Base-by-base conservation (phyloP, 2,329 filamentous ascomycete genomes). In the Verticillium alfalfae region DNA sequence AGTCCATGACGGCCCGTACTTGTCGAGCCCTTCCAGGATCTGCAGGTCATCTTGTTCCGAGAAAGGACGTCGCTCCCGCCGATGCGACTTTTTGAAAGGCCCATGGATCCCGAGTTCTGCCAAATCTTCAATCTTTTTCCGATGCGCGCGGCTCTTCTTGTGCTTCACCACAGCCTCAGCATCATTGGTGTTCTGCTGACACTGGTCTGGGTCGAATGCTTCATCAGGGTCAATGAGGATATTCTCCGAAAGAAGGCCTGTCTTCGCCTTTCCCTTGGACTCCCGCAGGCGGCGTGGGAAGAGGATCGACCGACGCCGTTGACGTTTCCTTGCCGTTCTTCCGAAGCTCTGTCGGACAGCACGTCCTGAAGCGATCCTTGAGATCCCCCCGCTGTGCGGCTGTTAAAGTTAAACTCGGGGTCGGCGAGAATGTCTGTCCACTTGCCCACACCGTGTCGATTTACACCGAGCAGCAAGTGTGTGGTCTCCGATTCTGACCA, bases 401-500 rank as follows among this genome's bases (percentile, higher is more conserved):
- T 80, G 67, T 87, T 85, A 73, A 89, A 89, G 12, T 72, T 78
- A 68, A 87, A 89, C 52, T 81, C 81, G 0, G 80, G 72, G 63
- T 89, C 87, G 58, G 87, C 84, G 31, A 88, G 73, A 37, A 89
- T 89, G 61, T 78, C 83, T 9, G 84, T 87, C 86, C 86, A 89
- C 67, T 84, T 86, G 41, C 86, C 87, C 9, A 89, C 82, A 1
- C 87, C 87, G 67, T 89, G 81, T 37, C 84, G 82, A 67, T 81
- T 81, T 34, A 88, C 86, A 0, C 86, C 86, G 2, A 87, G 74
- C 15, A 89, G 71, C 9, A 89, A 75, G 65, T 87, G 80, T 58
- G 84, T 86, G 1, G 86, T 89, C 70, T 89, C 86, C 62, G 86
- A 81, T 64, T 88, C 84, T 0, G 84, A 84, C 86, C 86, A 89